A percentile compares a stretch with the other conserved stretches of the same genome.
These are phyloP conservation scores for Grosmannia huntii DNA, from an alignment of 2,329 filamentous ascomycete species.

Conservation along the genomic window DNA sequence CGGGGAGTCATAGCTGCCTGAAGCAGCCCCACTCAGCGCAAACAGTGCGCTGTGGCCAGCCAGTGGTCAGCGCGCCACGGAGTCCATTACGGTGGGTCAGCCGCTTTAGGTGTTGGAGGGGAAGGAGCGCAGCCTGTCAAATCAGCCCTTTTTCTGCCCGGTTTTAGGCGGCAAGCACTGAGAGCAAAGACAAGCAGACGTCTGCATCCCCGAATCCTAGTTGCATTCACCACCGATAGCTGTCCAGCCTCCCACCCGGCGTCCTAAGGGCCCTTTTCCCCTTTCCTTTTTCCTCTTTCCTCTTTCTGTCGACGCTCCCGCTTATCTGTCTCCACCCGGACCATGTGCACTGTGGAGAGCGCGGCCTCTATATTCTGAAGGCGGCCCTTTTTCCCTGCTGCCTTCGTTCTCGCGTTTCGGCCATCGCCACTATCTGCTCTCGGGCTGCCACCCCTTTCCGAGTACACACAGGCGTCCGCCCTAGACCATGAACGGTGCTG, in stretches of 20 bases:
- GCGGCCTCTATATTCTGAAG: background rate
- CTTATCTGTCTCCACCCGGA: background rate
- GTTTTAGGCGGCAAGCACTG: background rate
- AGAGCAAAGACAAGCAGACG: background rate
- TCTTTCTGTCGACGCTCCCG: background rate
- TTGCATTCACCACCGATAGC: background rate
- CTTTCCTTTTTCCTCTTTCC: background rate
- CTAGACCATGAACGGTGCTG: conserved; percentile 9
- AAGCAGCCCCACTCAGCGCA: background rate
- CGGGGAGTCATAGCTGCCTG: background rate
- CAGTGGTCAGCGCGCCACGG: background rate
- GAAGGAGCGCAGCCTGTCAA: background rate
- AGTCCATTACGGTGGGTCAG: background rate
- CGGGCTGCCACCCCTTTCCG: background rate
- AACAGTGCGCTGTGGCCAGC: background rate
- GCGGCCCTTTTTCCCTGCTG: background rate
- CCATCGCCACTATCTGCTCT: background rate
- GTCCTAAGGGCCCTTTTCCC: no score
- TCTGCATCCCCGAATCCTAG: background rate
- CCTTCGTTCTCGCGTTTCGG: background rate
- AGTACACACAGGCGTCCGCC: background rate
- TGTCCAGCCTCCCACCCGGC: no score
- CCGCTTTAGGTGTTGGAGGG: background rate
- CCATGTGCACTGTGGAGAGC: background rate
- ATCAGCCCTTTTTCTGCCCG: background rate